These are phyloP conservation scores for Biscutella auriculata DNA, from an alignment of 441 rosid genomes.

Conservation along the genomic window DNA sequence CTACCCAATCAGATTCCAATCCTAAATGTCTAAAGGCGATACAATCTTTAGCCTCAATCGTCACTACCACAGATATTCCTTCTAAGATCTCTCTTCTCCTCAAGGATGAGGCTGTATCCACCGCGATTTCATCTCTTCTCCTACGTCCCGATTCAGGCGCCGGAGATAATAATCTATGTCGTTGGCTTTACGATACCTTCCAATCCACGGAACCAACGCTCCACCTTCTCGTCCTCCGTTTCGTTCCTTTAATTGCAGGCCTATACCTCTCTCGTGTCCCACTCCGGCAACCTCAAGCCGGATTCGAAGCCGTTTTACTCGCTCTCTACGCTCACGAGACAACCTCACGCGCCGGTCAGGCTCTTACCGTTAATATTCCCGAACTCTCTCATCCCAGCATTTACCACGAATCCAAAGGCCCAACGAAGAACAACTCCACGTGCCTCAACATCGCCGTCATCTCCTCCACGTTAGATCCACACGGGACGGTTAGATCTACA, in stretches of 20 bases:
- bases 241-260: too few species aligned
- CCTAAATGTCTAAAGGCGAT: conserved; percentile 33
- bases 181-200: conserved; percentile 89
- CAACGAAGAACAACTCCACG: conserved; percentile 27
- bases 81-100: conserved; percentile 49
- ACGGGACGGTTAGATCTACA: conserved; percentile 63
- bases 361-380: conserved; percentile 57
- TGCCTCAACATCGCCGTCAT: conserved; percentile 53
- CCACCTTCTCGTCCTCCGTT: too few species aligned
- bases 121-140: conserved; percentile 55
- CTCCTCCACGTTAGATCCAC: conserved; percentile 67
- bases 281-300: too few species aligned
- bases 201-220: too few species aligned
- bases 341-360: conserved; percentile 45
- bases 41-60: conserved; percentile 39
- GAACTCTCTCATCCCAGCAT: conserved; percentile 60
- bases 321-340: too few species aligned
- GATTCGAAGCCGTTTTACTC: too few species aligned
- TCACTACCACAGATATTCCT: conserved; percentile 26
- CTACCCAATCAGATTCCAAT: conserved; percentile 20
- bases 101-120: conserved; percentile 33
- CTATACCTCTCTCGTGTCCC: too few species aligned
- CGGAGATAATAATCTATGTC: conserved; percentile 69
- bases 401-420: conserved; percentile 53
- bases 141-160: conserved; percentile 58